Conservation (phyloP, 2,329 filamentous ascomycete species). For the Penicillium sp. region DNA sequence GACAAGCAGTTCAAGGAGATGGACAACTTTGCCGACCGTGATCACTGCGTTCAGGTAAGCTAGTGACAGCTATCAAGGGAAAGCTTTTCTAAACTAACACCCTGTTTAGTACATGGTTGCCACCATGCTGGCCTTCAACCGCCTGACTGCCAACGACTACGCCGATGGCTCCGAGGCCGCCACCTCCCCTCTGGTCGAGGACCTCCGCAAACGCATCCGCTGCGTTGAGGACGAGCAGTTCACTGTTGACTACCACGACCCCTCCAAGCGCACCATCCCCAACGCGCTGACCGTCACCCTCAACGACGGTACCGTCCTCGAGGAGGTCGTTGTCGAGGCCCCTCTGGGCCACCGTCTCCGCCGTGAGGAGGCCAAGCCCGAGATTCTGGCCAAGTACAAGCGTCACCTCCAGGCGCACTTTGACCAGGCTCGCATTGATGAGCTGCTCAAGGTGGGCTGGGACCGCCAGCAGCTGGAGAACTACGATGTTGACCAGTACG, state of each 20-base stretch:
- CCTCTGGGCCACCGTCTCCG: slow-evolving; percentile 90
- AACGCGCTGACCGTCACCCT: slow-evolving; percentile 95
- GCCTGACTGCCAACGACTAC: slow-evolving; percentile 92
- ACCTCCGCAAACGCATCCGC: slow-evolving; percentile 88
- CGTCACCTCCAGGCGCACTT: slow-evolving; percentile 88
- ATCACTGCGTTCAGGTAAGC: slow-evolving; percentile 89
- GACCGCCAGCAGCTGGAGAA: slow-evolving; percentile 76
- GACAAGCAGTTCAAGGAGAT: slow-evolving; percentile 99
- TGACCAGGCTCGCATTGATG: slow-evolving; percentile 74
- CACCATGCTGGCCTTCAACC: slow-evolving; percentile 94
- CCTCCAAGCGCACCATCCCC: slow-evolving; percentile 90
- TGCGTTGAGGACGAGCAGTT: slow-evolving; percentile 97
- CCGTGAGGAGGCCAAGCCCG: slow-evolving; percentile 95
- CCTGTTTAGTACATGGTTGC: slow-evolving; percentile 81
- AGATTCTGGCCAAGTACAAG: slow-evolving; percentile 95
- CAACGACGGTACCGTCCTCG: slow-evolving; percentile 89
- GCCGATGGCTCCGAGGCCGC: slow-evolving; percentile 90
- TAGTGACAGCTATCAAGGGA: neutral
- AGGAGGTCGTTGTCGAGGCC: slow-evolving; percentile 91
- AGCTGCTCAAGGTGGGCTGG: slow-evolving; percentile 80
- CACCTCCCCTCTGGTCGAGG: slow-evolving; percentile 85
- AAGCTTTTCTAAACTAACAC: neutral
- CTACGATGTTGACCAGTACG: slow-evolving; percentile 88
- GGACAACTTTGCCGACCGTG: slow-evolving; percentile 99
- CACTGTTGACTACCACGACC: slow-evolving; percentile 95